Percentiles rank a stretch among this genome's conserved stretches.
These are phyloP conservation scores for Colletotrichum tofieldiae DNA, from an alignment of 2,329 filamentous ascomycete genomes.

Conservation along the genomic window DNA sequence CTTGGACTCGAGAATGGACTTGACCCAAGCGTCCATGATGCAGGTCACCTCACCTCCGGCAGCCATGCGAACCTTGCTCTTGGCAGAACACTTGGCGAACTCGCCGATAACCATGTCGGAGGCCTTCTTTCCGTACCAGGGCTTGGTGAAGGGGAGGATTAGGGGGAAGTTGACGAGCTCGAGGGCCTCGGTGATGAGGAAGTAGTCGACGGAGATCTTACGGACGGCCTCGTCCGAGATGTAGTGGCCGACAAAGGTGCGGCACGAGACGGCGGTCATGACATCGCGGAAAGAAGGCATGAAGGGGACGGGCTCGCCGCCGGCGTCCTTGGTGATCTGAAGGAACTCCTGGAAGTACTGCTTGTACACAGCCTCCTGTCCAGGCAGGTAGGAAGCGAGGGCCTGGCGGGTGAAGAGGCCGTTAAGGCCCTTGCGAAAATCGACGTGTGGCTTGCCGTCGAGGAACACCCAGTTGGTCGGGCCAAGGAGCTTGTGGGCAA, in stretches of 20 bases:
- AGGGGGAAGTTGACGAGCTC: slow-evolving; percentile 99
- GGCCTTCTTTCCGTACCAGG: slow-evolving; percentile 97
- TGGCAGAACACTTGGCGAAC: slow-evolving; percentile 92
- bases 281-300: slow-evolving; percentile 95
- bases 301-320: slow-evolving; percentile 84
- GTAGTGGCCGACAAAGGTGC: slow-evolving; percentile 98
- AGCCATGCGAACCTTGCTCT: slow-evolving; percentile 93
- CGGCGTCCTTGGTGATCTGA: slow-evolving; percentile 79
- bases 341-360: slow-evolving; percentile 87
- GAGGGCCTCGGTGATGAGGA: slow-evolving; percentile 93
- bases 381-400: slow-evolving; percentile 89
- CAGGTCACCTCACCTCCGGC: slow-evolving; percentile 89
- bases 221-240: slow-evolving; percentile 91
- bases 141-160: slow-evolving; percentile 94
- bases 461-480: slow-evolving; percentile 97
- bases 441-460: slow-evolving; percentile 93
- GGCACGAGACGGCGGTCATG: slow-evolving; percentile 94
- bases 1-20: slow-evolving; percentile 88
- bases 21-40: slow-evolving; percentile 96
- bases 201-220: slow-evolving; percentile 97
- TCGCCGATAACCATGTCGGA: slow-evolving; percentile 92
- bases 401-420: slow-evolving; percentile 93
- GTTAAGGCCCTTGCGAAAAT: slow-evolving; percentile 97
- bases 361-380: slow-evolving; percentile 93
- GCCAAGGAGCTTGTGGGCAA: slow-evolving; percentile 92